Percentiles rank a stretch among this genome's conserved stretches.
Conservation (phyloP, 2,329 filamentous ascomycete species). For the Canariomyces notabilis region DNA sequence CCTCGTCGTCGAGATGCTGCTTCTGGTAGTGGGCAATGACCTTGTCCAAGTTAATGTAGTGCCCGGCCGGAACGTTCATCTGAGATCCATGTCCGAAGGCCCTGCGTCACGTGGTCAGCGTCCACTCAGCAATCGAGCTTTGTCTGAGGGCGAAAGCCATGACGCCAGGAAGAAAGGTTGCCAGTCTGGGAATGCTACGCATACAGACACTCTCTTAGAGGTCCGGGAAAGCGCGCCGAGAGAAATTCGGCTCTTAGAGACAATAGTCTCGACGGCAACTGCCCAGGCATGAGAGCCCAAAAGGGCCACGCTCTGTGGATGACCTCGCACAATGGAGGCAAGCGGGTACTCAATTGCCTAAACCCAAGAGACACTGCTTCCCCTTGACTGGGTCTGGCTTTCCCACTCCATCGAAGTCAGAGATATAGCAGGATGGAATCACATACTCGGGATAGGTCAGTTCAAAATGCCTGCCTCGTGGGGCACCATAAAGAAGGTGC, state of each 20-base stretch:
- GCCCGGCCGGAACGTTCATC: slow-evolving; percentile 52
- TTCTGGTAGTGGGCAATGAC: slow-evolving; percentile 54
- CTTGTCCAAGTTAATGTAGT: slow-evolving; percentile 49
- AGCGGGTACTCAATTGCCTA: background rate
- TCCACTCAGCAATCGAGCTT: slow-evolving; percentile 17
- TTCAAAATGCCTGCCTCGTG: slow-evolving; percentile 44
- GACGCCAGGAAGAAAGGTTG: background rate
- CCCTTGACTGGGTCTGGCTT: background rate
- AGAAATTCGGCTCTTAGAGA: background rate
- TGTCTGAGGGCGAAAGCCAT: background rate
- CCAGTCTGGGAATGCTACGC: background rate
- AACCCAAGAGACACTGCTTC: background rate
- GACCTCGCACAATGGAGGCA: background rate
- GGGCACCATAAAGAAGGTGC: slow-evolving; percentile 47
- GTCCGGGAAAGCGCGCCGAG: background rate
- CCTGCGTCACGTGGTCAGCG: slow-evolving; percentile 38
- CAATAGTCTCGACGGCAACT: background rate
- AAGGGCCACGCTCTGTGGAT: background rate
- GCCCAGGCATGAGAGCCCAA: background rate
- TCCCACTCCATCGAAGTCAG: background rate
- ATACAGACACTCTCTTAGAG: background rate
- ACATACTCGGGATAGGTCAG: slow-evolving; percentile 56
- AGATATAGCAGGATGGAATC: slow-evolving; percentile 4
- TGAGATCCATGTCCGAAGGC: slow-evolving; percentile 46
- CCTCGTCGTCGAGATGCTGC: slow-evolving; percentile 50